These are phyloP conservation scores for Candida taoyuanica DNA, from an alignment of 805 yeast species.

Conservation along the genomic window DNA sequence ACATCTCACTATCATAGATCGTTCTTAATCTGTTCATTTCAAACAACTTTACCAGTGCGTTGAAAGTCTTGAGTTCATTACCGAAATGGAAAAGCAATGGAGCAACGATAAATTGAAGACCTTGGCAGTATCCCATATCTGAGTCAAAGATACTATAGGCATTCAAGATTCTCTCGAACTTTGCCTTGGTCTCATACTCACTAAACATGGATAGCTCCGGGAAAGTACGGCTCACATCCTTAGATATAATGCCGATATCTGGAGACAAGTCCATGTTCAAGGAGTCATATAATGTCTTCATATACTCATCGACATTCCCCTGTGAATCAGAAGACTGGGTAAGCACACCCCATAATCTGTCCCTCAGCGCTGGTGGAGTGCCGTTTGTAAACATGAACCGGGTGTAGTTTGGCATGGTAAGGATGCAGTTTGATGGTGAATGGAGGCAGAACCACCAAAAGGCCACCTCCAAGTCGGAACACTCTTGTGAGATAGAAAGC, in stretches of 20 bases:
- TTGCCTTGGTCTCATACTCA: constrained; percentile 33
- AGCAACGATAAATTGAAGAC: constrained; percentile 58
- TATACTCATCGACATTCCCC: constrained; percentile 21
- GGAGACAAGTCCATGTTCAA: constrained; percentile 39
- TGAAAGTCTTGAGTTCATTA: constrained; percentile 40
- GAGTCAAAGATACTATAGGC: constrained; percentile 61
- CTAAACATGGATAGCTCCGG: constrained; percentile 49
- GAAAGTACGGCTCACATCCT: constrained; percentile 58
- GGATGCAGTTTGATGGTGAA: constrained; percentile 40
- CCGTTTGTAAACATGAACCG: constrained; percentile 38
- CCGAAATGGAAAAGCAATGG: constrained; percentile 44
- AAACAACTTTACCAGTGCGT: constrained; percentile 51
- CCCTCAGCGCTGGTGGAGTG: constrained; percentile 40
- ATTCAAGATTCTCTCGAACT: constrained; percentile 50
- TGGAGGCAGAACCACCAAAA: constrained; percentile 43
- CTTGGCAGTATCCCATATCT: constrained; percentile 68
- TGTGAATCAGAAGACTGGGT: constrained; percentile 21
- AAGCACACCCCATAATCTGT: constrained; percentile 38
- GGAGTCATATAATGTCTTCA: constrained; percentile 32
- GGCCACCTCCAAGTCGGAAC: constrained; percentile 31
- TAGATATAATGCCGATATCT: constrained; percentile 41
- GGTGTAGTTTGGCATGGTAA: constrained; percentile 44
- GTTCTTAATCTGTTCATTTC: constrained; percentile 52
- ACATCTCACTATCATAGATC: constrained; percentile 49
- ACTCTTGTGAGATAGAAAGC: constrained; percentile 4